These are phyloP conservation scores for Penstemon newberryi DNA, from an alignment of 257 asterid genomes.

Conservation along the genomic window DNA sequence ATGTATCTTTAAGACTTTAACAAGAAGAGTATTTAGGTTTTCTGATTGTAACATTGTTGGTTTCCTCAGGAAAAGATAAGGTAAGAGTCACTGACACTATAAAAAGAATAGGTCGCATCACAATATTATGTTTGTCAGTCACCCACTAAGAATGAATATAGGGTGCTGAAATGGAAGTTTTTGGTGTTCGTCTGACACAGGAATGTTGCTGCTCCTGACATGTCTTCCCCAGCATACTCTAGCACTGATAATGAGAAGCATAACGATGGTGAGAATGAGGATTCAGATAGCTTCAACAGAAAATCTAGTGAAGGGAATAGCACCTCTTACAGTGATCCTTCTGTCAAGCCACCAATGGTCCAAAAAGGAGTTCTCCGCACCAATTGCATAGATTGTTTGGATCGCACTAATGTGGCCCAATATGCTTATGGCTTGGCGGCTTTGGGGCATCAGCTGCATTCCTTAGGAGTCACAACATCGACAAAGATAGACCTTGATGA, in stretches of 20 bases:
- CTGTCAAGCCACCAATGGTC: slow-evolving; percentile 53
- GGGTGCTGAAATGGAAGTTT: slow-evolving; percentile 20
- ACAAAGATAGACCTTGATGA: slow-evolving; percentile 83
- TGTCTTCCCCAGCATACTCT: slow-evolving; percentile 35
- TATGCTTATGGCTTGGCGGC: slow-evolving; percentile 97
- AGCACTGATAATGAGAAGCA: slow-evolving; percentile 48
- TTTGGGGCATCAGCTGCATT: slow-evolving; percentile 80
- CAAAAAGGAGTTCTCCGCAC: slow-evolving; percentile 96
- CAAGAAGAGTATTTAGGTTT: background rate
- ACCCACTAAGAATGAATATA: background rate
- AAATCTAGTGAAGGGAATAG: slow-evolving; percentile 41
- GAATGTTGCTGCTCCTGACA: slow-evolving; percentile 47
- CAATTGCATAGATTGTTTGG: slow-evolving; percentile 97
- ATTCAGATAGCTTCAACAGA: slow-evolving; percentile 49
- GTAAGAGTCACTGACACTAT: background rate
- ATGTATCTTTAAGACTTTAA: background rate
- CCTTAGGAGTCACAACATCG: slow-evolving; percentile 64
- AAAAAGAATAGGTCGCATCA: slow-evolving; percentile 10
- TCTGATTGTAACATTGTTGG: too few relatives aligned
- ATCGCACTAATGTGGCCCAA: slow-evolving; percentile 98
- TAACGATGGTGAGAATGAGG: slow-evolving; percentile 47
- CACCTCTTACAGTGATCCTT: slow-evolving; percentile 42
- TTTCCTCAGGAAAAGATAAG: background rate
- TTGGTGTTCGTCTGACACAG: slow-evolving; percentile 41
- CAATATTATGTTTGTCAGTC: slow-evolving; percentile 6